Conservation (phyloP, 2,329 filamentous ascomycete genomes). For the Esteya vermicola region DNA sequence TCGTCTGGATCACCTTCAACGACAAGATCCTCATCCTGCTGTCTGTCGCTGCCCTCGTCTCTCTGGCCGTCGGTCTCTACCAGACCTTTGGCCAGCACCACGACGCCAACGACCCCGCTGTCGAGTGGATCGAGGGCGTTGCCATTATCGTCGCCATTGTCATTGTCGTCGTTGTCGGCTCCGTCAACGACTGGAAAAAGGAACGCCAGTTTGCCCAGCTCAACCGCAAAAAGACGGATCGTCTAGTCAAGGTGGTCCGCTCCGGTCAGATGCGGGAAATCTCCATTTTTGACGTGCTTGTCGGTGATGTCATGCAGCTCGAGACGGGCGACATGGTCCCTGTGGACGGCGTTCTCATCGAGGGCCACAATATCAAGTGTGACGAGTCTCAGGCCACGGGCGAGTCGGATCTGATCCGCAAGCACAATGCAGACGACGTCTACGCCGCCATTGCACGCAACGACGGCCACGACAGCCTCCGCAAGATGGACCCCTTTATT, state of each 20-base stretch:
- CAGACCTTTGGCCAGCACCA: conserved; percentile 54
- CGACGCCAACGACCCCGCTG: conserved; percentile 31
- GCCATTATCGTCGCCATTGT: conserved; percentile 69
- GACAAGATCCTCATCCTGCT: conserved; percentile 67
- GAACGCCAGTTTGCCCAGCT: conserved; percentile 66
- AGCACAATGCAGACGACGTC: conserved; percentile 52
- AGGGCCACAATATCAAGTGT: conserved; percentile 61
- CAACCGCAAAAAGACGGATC: conserved; percentile 68
- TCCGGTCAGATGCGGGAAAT: conserved; percentile 57
- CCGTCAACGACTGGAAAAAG: conserved; percentile 68
- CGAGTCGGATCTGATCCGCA: conserved; percentile 63
- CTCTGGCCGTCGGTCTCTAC: conserved; percentile 61
- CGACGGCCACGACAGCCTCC: conserved; percentile 47
- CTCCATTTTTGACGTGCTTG: conserved; percentile 54
- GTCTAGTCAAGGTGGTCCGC: conserved; percentile 56
- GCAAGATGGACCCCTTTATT: conserved; percentile 71
- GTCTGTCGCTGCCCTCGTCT: conserved; percentile 56
- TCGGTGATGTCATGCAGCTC: conserved; percentile 57
- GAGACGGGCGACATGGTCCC: conserved; percentile 64
- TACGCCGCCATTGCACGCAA: conserved; percentile 55
- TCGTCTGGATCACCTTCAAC: conserved; percentile 75
- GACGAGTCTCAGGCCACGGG: conserved; percentile 70
- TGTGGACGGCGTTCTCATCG: conserved; percentile 58
- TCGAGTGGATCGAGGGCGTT: conserved; percentile 72
- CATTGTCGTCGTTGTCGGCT: conserved; percentile 65